Evolutionary conservation across 2,329 filamentous ascomycete genomes (phyloP).

Genomic region (Phialocephala sp.): DNA sequence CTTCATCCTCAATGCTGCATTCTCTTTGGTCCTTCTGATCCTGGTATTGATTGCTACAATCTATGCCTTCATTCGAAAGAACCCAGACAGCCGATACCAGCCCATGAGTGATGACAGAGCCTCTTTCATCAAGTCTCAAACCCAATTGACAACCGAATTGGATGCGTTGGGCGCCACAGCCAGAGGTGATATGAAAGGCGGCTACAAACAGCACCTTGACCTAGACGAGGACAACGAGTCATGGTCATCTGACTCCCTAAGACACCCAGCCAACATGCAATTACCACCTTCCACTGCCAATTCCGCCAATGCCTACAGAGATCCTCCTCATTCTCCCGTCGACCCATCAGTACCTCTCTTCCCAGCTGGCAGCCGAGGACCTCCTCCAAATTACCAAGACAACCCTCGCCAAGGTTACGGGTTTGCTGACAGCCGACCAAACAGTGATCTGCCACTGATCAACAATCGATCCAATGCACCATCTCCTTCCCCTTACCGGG

Average conservation of each 20-base stretch:
- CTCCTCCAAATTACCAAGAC: slow-evolving; percentile 42
- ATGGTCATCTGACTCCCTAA: slow-evolving; percentile 63
- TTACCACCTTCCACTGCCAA: slow-evolving; percentile 42
- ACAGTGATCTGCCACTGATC: slow-evolving; percentile 32
- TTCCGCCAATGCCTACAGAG: slow-evolving; percentile 37
- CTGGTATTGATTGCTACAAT: slow-evolving; percentile 79
- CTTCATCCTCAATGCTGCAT: slow-evolving; percentile 85
- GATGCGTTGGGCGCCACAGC: slow-evolving; percentile 90
- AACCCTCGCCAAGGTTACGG: slow-evolving; percentile 33
- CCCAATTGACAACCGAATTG: slow-evolving; percentile 84
- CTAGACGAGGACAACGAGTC: slow-evolving; percentile 76
- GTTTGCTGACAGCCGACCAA: slow-evolving; percentile 37
- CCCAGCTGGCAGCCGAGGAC: slow-evolving; percentile 47
- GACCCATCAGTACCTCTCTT: slow-evolving; percentile 58
- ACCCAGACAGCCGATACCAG: slow-evolving; percentile 93
- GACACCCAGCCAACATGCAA: slow-evolving; percentile 48
- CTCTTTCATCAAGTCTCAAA: slow-evolving; percentile 97
- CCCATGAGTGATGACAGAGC: slow-evolving; percentile 96
- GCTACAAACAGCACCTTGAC: slow-evolving; percentile 62
- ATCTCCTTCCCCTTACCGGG: slow-evolving; percentile 41
- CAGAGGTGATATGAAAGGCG: slow-evolving; percentile 74
- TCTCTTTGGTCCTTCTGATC: slow-evolving; percentile 80
- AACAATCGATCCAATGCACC: slow-evolving; percentile 29
- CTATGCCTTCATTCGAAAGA: slow-evolving; percentile 87
- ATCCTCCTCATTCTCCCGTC: slow-evolving; percentile 52